Evolutionary conservation across 192 early-diverging fungal species (phyloP).

Genomic region (Linnemannia elongata): DNA sequence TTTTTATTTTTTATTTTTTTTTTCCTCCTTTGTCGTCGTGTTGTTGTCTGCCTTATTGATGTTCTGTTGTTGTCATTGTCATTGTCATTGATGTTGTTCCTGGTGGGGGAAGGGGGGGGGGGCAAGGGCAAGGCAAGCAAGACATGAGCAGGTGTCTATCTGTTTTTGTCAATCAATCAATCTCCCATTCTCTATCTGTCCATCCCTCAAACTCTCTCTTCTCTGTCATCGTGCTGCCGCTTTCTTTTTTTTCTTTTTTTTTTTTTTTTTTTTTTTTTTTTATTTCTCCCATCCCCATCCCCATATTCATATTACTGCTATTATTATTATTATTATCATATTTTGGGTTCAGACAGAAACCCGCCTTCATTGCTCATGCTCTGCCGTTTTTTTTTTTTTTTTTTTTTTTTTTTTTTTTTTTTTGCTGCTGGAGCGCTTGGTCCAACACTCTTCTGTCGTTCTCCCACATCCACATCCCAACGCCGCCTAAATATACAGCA

Average conservation of each 20-base stretch:
- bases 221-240: background rate
- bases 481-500: background rate
- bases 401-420: no score
- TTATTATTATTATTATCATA: background rate
- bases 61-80: background rate
- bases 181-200: background rate
- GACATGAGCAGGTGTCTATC: background rate
- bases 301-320: background rate
- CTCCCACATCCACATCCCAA: constrained; percentile 2
- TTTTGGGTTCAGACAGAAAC: background rate
- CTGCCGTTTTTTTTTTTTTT: no score
- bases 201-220: background rate
- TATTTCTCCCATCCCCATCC: background rate
- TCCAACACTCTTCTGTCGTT: constrained; percentile 8
- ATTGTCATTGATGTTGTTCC: background rate
- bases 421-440: constrained; percentile 7
- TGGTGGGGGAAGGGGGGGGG: background rate
- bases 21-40: no score
- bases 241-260: background rate
- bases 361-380: background rate
- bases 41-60: background rate
- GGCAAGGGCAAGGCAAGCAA: no score
- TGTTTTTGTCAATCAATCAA: background rate
- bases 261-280: background rate
- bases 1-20: no score